Evolutionary conservation across 139 green algal species (phyloP).

Genomic region (Chlamydomonas sp.): DNA sequence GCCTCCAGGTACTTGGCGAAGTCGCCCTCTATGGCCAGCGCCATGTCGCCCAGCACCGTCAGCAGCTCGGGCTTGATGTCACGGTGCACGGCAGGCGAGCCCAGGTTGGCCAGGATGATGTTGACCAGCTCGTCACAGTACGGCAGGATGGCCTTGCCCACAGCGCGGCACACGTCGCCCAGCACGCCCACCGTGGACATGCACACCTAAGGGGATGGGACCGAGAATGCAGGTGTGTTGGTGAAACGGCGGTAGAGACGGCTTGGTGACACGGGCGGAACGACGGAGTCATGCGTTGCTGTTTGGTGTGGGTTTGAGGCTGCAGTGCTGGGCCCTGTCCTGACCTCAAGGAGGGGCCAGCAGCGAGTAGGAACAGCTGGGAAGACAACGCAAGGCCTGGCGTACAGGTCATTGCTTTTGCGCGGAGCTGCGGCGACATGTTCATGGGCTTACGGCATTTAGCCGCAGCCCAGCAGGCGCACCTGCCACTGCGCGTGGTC

Average conservation of each 20-base stretch:
- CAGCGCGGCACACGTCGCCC: constrained; percentile 87
- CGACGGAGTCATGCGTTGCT: no score
- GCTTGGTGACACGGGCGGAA: not conserved
- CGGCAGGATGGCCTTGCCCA: constrained; percentile 82
- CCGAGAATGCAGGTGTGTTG: not conserved
- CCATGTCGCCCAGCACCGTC: constrained; percentile 92
- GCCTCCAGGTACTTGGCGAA: constrained; percentile 92
- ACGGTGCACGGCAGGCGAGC: constrained; percentile 77
- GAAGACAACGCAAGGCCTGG: not conserved
- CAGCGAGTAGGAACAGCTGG: not conserved
- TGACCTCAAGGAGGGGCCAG: not conserved
- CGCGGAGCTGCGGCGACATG: no score
- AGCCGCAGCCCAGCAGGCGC: not conserved
- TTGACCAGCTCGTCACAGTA: constrained; percentile 90
- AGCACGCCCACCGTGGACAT: constrained; percentile 89
- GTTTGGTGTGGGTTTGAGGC: no score
- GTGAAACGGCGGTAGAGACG: no score
- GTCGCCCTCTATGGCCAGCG: constrained; percentile 85
- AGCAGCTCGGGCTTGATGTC: constrained; percentile 97
- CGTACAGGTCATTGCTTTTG: not conserved
- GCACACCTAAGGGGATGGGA: constrained; percentile 69
- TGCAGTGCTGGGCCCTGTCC: no score
- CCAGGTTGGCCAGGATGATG: constrained; percentile 56
- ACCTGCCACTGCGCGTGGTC: constrained; percentile 88
- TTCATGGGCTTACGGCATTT: not conserved